phyloP scores from a whole-genome alignment of 805 yeast species.

The Starmerella potacharoeniae region DNA sequence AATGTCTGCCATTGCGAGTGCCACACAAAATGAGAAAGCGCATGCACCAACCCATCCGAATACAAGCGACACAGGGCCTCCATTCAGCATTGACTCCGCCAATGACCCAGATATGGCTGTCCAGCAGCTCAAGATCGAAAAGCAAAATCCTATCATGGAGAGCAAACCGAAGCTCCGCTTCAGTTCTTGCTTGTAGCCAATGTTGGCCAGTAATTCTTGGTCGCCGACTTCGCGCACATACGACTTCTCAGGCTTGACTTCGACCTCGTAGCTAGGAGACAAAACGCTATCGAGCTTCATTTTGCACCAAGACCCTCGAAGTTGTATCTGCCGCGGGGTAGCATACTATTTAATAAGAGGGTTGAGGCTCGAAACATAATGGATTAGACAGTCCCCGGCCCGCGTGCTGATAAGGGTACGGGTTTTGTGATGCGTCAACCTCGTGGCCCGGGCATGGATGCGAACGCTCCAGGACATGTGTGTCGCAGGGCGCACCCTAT shows the following conservation, averaged over 20 bases:
- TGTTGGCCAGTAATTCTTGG: conserved; percentile 17
- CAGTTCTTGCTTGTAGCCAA: conserved; percentile 56
- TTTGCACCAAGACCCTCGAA: too few species aligned
- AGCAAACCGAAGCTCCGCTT: conserved; percentile 47
- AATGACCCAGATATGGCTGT: conserved; percentile 57
- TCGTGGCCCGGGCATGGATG: too few species aligned
- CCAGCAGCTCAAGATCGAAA: conserved; percentile 52
- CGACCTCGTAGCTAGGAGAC: background rate
- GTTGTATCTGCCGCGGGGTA: too few species aligned
- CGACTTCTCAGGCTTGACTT: background rate
- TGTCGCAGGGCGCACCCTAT: too few species aligned
- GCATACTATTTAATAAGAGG: too few species aligned
- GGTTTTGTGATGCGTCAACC: too few species aligned
- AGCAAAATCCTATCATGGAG: conserved; percentile 41
- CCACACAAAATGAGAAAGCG: conserved; percentile 45
- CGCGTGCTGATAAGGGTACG: too few species aligned
- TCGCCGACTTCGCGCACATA: background rate
- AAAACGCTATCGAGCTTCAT: background rate
- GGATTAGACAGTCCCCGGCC: too few species aligned
- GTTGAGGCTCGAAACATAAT: too few species aligned
- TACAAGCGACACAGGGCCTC: conserved; percentile 52
- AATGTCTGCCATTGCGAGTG: conserved; percentile 52
- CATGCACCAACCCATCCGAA: conserved; percentile 49
- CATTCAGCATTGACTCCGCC: conserved; percentile 46
- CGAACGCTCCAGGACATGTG: too few species aligned